Evolutionary conservation across 2,329 filamentous ascomycete genomes (phyloP), one percentile per base, ranked within the genome.

Genomic region (Helotiales sp.): DNA sequence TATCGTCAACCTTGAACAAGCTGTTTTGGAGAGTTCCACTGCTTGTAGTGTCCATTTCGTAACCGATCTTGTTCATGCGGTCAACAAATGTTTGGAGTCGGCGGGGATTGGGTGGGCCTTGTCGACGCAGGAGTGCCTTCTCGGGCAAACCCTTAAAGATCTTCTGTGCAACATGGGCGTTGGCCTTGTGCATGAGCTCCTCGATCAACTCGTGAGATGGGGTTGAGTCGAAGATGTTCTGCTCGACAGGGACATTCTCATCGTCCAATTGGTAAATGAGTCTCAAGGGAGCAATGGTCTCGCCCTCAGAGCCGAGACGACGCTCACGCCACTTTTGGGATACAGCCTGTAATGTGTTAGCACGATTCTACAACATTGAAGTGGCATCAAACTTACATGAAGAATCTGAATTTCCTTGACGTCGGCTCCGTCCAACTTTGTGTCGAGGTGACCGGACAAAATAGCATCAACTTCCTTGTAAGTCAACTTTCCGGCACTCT

Each of bases 221-320:
- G 13, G 93, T 93, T 32, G 93, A 95, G 78, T 97, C 91, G 76
- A 98, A 99, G 71, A 99, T 92, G 82, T 98, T 99, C 78, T 93
- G 89, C 82, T 97, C 93, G 47, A 98, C 94, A 2, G 95, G 96
- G 62, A 97, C 93, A 79, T 98, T 98, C 84, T 99, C 96, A 74
- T 99, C 96, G 74, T 99, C 96, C 47, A 98, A 86, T 81, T 97
- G 94, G 80, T 97, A 93, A 69, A 98, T 84, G 55, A 99, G 86
- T 65, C 96, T 91, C 61, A 99, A 87, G 47, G 95, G 90, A 37
- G 94, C 91, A 74, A 97, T 92, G 13, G 91, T 89, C 71, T 91
- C 88, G 50, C 89, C 89, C 40, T 91, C 91, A 61, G 93, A 90
- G 65, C 91, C 92, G 67, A 97, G 91, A 67, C 96, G 91, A 59